phyloP scores from a whole-genome alignment of 495 filamentous ascomycete species.

The Penicillium longicatenatum region DNA sequence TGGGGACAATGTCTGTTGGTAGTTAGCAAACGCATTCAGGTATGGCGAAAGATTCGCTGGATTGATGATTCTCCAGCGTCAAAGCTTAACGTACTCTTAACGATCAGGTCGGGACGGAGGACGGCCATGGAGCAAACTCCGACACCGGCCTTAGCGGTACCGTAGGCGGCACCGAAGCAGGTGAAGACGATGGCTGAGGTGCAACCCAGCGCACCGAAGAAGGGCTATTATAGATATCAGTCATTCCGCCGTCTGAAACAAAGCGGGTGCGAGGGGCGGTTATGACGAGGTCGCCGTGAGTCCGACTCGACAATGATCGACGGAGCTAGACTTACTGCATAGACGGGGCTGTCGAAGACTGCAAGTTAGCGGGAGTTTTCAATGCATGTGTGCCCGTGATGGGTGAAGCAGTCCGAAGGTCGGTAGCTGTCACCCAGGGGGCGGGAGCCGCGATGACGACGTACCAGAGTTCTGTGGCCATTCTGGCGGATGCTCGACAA shows the following conservation, averaged over 20 bases:
- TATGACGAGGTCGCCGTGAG: conserved; percentile 19
- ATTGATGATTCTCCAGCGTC: background rate
- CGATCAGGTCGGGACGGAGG: conserved; percentile 94
- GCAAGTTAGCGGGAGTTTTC: conserved; percentile 41
- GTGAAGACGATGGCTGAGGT: conserved; percentile 98
- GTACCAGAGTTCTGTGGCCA: conserved; percentile 69
- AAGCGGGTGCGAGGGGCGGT: conserved; percentile 17
- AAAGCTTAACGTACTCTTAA: conserved; percentile 79
- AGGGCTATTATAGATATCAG: conserved; percentile 65
- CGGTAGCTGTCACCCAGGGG: conserved; percentile 30
- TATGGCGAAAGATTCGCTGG: background rate
- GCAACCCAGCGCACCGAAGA: conserved; percentile 99
- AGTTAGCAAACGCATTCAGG: conserved; percentile 20
- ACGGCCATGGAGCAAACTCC: conserved; percentile 99
- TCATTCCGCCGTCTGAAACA: conserved; percentile 16
- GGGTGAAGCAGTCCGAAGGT: conserved; percentile 27
- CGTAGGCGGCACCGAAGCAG: conserved; percentile 97
- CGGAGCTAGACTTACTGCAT: conserved; percentile 79
- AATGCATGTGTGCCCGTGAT: conserved; percentile 14
- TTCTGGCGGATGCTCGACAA: conserved; percentile 40
- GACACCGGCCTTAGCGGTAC: conserved; percentile 98
- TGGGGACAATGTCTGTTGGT: conserved; percentile 87
- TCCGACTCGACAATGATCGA: conserved; percentile 7
- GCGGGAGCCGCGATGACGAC: conserved; percentile 43
- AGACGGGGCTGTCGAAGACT: conserved; percentile 74